A percentile compares a stretch with the other conserved stretches of the same genome.
Conservation (phyloP, 2,329 filamentous ascomycete genomes). For the Arthrocladium fulminans region DNA sequence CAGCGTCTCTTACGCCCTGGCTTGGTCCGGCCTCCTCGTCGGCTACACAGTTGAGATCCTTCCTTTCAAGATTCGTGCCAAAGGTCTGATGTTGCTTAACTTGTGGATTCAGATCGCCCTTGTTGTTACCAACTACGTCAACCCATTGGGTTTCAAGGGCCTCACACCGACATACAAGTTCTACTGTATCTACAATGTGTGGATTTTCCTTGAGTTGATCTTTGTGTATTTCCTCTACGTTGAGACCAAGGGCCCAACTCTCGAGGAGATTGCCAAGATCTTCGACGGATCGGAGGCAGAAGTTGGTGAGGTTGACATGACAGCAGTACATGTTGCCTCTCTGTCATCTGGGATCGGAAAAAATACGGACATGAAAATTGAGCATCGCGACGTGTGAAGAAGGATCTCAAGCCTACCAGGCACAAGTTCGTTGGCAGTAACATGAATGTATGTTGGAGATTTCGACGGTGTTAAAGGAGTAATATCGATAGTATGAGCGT, state of each 20-base stretch:
- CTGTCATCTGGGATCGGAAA: no score
- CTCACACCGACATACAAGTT: slow-evolving; percentile 24
- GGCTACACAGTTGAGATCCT: slow-evolving; percentile 27
- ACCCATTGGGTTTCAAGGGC: slow-evolving; percentile 22
- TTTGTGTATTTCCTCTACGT: slow-evolving; percentile 28
- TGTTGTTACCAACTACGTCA: slow-evolving; percentile 20
- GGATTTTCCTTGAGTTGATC: slow-evolving; percentile 27
- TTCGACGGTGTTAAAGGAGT: no score
- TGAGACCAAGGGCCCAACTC: slow-evolving; percentile 29
- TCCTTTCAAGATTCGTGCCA: slow-evolving; percentile 31
- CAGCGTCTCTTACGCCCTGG: slow-evolving; percentile 27
- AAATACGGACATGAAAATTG: no score
- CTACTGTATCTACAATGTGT: slow-evolving; percentile 24
- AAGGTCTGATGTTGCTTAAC: slow-evolving; percentile 20
- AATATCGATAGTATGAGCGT: no score
- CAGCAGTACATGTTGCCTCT: no score
- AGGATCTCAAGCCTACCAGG: no score
- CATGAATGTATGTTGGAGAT: no score
- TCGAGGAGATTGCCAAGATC: slow-evolving; percentile 27
- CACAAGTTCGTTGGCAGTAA: no score
- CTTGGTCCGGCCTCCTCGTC: slow-evolving; percentile 25
- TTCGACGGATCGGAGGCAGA: slow-evolving; percentile 18
- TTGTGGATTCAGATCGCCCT: slow-evolving; percentile 17
- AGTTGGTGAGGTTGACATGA: not conserved
- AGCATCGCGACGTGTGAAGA: no score